Evolutionary conservation across 495 filamentous ascomycete genomes (phyloP).

Genomic region (Xylaria longipes): DNA sequence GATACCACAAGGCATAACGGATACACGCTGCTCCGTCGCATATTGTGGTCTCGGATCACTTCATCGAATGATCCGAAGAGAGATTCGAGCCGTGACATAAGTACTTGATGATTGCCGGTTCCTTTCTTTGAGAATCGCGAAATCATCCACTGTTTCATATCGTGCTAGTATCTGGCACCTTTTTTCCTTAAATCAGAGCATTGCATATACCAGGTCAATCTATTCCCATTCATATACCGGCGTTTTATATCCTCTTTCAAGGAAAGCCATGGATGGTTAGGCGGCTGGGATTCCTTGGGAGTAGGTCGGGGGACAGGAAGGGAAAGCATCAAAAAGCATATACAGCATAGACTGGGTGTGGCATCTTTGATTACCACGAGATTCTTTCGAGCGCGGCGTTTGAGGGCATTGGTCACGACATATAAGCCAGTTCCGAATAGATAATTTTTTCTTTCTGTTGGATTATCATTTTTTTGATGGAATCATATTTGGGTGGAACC

Average conservation of each 20-base stretch:
- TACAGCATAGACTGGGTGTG: slow-evolving; percentile 19
- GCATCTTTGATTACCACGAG: neutral
- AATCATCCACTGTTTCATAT: neutral
- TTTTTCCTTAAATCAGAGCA: neutral
- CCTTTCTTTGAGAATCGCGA: neutral
- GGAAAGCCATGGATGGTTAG: slow-evolving; percentile 12
- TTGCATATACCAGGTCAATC: slow-evolving; percentile 16
- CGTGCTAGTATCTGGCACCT: neutral
- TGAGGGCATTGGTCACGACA: neutral
- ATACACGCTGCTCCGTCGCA: neutral
- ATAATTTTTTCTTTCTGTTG: slow-evolving; percentile 5
- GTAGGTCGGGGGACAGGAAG: neutral
- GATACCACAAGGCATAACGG: neutral
- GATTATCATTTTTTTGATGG: neutral
- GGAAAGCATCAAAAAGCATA: slow-evolving; percentile 23
- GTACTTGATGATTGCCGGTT: neutral
- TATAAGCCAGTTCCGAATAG: neutral
- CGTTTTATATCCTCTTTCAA: neutral
- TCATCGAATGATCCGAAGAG: neutral
- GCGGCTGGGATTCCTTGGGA: slow-evolving; percentile 6
- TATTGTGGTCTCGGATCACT: neutral
- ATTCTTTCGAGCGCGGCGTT: slow-evolving; percentile 18
- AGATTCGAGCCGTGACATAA: neutral
- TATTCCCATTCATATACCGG: slow-evolving; percentile 14
- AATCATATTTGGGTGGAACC: neutral